These are phyloP conservation scores for Cordyceps sp. DNA, from an alignment of 2,329 filamentous ascomycete species.

Conservation along the genomic window DNA sequence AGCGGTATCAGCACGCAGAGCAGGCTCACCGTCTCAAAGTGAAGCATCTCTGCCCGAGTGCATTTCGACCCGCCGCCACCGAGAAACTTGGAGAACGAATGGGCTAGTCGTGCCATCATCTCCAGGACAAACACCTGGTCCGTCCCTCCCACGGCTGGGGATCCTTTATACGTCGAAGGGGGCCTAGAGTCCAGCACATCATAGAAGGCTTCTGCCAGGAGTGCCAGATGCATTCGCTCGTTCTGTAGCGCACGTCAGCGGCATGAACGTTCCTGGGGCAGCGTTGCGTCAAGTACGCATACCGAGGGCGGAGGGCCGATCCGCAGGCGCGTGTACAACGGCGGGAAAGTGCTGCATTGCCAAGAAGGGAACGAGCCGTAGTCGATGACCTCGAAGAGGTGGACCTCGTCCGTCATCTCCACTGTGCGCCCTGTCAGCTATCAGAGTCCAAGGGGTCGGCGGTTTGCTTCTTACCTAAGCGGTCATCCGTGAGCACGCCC, in stretches of 20 bases:
- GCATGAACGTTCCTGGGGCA: too few species aligned
- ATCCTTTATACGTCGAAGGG: constrained; percentile 32
- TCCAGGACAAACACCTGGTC: constrained; percentile 29
- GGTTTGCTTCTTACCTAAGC: constrained; percentile 24
- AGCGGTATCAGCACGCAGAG: constrained; percentile 20
- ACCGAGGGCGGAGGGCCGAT: constrained; percentile 36
- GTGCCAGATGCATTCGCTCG: constrained; percentile 27
- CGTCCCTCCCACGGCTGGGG: constrained; percentile 16
- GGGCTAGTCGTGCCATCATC: constrained; percentile 22
- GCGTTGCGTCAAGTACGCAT: constrained; percentile 5
- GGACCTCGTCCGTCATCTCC: constrained; percentile 20
- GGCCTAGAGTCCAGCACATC: constrained; percentile 30
- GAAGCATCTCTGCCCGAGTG: constrained; percentile 24
- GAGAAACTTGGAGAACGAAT: constrained; percentile 24
- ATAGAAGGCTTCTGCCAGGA: constrained; percentile 34
- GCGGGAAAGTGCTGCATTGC: constrained; percentile 17
- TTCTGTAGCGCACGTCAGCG: constrained; percentile 20
- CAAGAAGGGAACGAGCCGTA: constrained; percentile 34
- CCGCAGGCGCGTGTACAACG: constrained; percentile 27
- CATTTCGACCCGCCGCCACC: constrained; percentile 12
- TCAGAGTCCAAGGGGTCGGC: fast-evolving
- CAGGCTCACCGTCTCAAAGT: constrained; percentile 25
- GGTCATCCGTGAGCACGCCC: constrained; percentile 23
- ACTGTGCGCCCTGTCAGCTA: constrained; percentile 14
- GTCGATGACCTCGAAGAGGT: constrained; percentile 28